Evolutionary conservation across 352 stramenopile genomes (phyloP), one percentile per base, ranked within the genome.

Genomic region (Hyaloperonospora brassicae): DNA sequence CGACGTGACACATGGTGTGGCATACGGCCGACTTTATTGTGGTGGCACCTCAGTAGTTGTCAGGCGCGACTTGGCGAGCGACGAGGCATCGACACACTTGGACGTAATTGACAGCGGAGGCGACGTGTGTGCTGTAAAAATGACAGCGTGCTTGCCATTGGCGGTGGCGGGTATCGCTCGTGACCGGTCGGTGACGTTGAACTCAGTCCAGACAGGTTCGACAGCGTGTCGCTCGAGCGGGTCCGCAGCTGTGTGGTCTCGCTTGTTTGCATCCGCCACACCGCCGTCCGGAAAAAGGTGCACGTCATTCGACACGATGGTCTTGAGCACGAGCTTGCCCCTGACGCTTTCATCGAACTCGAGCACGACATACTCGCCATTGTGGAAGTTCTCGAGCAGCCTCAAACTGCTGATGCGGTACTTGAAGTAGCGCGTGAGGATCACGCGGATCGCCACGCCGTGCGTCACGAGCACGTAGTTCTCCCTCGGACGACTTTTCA

Each of bases 351-450:
- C 76, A 56, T 89, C 77, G 23, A 81, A 73, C 45, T 93, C 82
- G 36, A 93, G 71, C 50, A 93, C 82, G 36, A 85, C 76, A 27
- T 88, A 84, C 72, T 93, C 82, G 34, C 75, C 79, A 51, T 93
- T 93, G 61, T 86, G 70, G 57, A 93, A 90, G 53, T 93, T 93
- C 61, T 90, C 66, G 34, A 90, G 68, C 58, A 80, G 61, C 55
- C n/a, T 95, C 84, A 55, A 95, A 95, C 52, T 93, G 48, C 68
- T 73, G 47, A 95, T 86, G 40, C 73, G 82, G 55, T 87, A 93
- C 61, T 90, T 89, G 64, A 95, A 95, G 49, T 91, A 96, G 4
- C 84, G 77, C 52, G 86, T 95, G 43, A 95, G 72, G 39, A 96
- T 88, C 9, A 95, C 76, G 40, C 86, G 82, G 52, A 95, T 91